phyloP scores from a whole-genome alignment of 208 protist species.

The Trypanosoma conorhini region DNA sequence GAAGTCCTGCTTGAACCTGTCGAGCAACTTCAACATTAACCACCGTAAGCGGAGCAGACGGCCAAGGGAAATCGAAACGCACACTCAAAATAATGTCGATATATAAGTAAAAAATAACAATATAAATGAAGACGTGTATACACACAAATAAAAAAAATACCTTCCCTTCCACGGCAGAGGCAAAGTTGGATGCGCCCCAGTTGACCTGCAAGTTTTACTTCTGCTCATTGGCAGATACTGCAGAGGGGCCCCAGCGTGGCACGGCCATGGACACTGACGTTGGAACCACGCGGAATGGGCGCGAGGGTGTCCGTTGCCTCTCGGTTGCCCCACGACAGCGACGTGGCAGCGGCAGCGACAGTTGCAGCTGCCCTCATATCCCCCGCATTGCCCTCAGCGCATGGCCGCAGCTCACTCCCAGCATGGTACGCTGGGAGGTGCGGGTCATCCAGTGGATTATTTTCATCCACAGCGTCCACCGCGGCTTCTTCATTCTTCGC shows the following conservation, averaged over 20 bases:
- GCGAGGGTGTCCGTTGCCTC: background rate
- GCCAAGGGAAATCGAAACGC: background rate
- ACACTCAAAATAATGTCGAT: slow-evolving; percentile 5
- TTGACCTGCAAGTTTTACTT: too few species aligned
- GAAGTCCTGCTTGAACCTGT: too few species aligned
- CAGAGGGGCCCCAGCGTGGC: slow-evolving; percentile 3
- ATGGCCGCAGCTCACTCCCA: background rate
- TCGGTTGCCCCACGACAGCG: background rate
- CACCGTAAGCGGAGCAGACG: too few species aligned
- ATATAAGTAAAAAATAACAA: background rate
- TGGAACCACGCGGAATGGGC: background rate
- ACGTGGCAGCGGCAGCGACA: background rate
- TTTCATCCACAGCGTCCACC: background rate
- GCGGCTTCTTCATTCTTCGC: too few species aligned
- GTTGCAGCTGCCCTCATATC: background rate
- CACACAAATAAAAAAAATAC: too few species aligned
- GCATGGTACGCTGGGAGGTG: slow-evolving; percentile 3
- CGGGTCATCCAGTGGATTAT: background rate
- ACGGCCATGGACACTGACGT: background rate
- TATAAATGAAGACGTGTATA: too few species aligned
- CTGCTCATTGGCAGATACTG: background rate
- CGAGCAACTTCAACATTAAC: too few species aligned
- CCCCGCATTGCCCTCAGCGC: background rate
- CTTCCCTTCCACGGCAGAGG: too few species aligned
- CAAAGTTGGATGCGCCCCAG: too few species aligned